A percentile compares a stretch with the other conserved stretches of the same genome.
These are phyloP conservation scores for Prunus mume DNA, from an alignment of 306 rosid species.

Conservation along the genomic window DNA sequence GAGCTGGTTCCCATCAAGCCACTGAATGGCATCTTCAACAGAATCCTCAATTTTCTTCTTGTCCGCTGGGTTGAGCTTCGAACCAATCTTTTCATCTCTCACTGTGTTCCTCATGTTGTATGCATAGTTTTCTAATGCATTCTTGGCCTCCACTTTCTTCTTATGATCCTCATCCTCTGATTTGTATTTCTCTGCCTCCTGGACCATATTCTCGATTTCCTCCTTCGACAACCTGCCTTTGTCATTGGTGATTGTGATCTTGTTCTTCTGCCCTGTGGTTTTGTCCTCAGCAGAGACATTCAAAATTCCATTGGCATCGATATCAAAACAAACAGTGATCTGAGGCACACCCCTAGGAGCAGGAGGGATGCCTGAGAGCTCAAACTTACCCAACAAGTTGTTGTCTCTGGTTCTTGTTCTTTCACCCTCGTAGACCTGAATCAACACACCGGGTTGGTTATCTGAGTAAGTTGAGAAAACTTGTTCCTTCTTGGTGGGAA, in stretches of 20 bases:
- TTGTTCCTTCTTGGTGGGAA: constrained; percentile 35
- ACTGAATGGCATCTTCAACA: constrained; percentile 18
- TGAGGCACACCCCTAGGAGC: constrained; percentile 37
- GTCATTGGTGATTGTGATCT: constrained; percentile 40
- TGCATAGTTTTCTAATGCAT: constrained; percentile 28
- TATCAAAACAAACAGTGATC: constrained; percentile 30
- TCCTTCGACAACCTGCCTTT: constrained; percentile 33
- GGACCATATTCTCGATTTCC: constrained; percentile 35
- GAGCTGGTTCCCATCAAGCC: constrained; percentile 29
- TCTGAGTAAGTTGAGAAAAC: constrained; percentile 24
- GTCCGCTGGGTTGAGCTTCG: constrained; percentile 12
- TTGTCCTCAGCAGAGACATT: constrained; percentile 44
- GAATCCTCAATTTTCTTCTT: constrained; percentile 30
- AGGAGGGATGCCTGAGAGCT: constrained; percentile 36
- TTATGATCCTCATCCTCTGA: constrained; percentile 34
- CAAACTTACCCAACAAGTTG: constrained; percentile 35
- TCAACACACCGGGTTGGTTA: constrained; percentile 23
- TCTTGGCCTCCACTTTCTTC: constrained; percentile 33
- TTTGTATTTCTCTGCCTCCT: constrained; percentile 40
- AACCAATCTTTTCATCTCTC: constrained; percentile 27
- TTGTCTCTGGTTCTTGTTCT: constrained; percentile 26
- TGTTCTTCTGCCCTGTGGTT: constrained; percentile 36
- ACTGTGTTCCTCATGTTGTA: constrained; percentile 29
- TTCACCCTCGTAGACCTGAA: constrained; percentile 44
- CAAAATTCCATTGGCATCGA: constrained; percentile 43